Percentiles rank a stretch among this genome's conserved stretches.
phyloP scores from a whole-genome alignment of 176 grass and related monocot species.

The Carex cristatella region DNA sequence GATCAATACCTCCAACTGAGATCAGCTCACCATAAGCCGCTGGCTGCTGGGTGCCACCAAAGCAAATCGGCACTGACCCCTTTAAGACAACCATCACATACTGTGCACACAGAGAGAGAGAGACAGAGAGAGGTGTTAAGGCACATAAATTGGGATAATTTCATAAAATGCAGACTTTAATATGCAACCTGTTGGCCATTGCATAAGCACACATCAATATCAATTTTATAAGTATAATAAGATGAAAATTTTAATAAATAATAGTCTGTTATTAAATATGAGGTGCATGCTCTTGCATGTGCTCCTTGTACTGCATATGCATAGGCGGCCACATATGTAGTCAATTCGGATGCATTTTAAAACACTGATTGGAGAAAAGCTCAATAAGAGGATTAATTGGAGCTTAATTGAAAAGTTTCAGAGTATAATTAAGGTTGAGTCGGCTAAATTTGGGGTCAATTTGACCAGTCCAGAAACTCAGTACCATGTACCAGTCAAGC shows the following conservation, averaged over 20 bases:
- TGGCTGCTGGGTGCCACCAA: constrained; percentile 69
- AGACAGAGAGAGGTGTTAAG: neutral
- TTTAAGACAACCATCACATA: constrained; percentile 92
- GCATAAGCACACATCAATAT: too few species aligned
- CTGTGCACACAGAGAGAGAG: constrained; percentile 18
- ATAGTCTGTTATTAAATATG: too few species aligned
- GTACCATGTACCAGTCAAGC: neutral
- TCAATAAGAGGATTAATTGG: neutral
- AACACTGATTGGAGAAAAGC: neutral
- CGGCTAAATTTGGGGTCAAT: neutral
- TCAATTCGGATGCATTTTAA: too few species aligned
- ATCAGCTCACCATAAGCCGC: constrained; percentile 75
- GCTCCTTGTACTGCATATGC: too few species aligned
- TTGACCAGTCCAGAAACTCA: neutral
- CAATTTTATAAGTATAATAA: too few species aligned
- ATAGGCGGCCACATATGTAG: too few species aligned
- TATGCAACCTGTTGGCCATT: too few species aligned
- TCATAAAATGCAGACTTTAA: too few species aligned
- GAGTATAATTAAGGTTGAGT: neutral
- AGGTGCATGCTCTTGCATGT: too few species aligned
- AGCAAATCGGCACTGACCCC: constrained; percentile 78
- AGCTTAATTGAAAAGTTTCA: neutral
- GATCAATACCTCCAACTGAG: constrained; percentile 66
- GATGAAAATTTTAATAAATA: too few species aligned
- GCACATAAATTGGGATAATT: neutral